phyloP scores from a whole-genome alignment of 2,329 filamentous ascomycete genomes.

The Metarhizium anisopliae region DNA sequence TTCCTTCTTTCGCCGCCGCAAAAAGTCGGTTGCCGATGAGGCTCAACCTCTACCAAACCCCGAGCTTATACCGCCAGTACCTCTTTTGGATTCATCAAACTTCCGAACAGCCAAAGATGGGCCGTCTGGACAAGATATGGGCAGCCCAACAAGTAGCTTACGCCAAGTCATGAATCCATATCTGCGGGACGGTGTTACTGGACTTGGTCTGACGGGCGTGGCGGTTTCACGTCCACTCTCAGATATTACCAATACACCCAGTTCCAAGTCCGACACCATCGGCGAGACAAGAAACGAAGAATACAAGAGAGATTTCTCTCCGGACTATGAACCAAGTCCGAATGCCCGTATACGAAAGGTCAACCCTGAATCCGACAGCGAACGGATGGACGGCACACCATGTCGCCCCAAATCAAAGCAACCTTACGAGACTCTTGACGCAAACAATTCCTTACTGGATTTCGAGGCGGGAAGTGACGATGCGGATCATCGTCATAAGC shows the following conservation, averaged over 20 bases:
- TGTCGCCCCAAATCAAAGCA: constrained; percentile 23
- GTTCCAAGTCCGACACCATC: constrained; percentile 13
- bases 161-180: constrained; percentile 84
- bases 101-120: constrained; percentile 21
- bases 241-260: constrained; percentile 16
- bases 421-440: constrained; percentile 17
- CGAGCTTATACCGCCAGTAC: constrained; percentile 31
- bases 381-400: constrained; percentile 19
- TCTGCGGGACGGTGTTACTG: constrained; percentile 30
- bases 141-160: constrained; percentile 69
- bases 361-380: constrained; percentile 32
- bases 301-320: constrained; percentile 57
- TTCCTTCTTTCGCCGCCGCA: constrained; percentile 87
- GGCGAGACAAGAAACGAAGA: constrained; percentile 19
- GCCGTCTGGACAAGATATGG: constrained; percentile 26
- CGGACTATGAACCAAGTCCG: constrained; percentile 64
- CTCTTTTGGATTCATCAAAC: constrained; percentile 26
- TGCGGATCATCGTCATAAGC: constrained; percentile 24
- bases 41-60: constrained; percentile 50
- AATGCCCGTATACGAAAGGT: constrained; percentile 64
- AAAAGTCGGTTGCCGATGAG: constrained; percentile 76
- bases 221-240: constrained; percentile 10
- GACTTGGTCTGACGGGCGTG: constrained; percentile 18
- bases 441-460: constrained; percentile 40
- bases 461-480: constrained; percentile 40